Conservation (phyloP, 257 asterid genomes). For the Osmanthus fragrans region DNA sequence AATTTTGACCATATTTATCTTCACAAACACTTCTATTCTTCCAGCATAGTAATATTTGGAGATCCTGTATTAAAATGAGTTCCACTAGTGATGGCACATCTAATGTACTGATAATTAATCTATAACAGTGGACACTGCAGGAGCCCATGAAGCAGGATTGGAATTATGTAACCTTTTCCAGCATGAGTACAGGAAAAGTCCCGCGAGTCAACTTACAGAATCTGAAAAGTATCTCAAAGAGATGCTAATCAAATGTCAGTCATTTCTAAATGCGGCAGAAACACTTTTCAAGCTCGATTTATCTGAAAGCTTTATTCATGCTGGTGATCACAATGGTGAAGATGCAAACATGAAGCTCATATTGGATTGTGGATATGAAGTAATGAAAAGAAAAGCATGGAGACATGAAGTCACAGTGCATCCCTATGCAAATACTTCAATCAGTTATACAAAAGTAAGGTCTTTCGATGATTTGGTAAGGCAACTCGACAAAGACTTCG, state of each 20-base stretch:
- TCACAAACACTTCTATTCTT: background rate
- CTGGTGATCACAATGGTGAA: constrained; percentile 40
- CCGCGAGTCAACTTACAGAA: constrained; percentile 50
- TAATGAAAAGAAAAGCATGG: constrained; percentile 72
- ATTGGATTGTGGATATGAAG: constrained; percentile 69
- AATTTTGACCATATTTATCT: background rate
- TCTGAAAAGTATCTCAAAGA: constrained; percentile 71
- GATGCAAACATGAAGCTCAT: constrained; percentile 46
- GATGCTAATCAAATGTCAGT: constrained; percentile 55
- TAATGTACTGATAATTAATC: background rate
- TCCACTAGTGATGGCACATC: background rate
- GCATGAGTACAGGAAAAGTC: constrained; percentile 12
- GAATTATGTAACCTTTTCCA: constrained; percentile 13
- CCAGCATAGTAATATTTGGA: background rate
- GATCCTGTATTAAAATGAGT: background rate
- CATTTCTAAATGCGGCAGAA: constrained; percentile 75
- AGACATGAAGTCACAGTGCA: constrained; percentile 44
- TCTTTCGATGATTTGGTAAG: constrained; percentile 70
- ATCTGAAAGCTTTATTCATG: constrained; percentile 59
- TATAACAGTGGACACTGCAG: constrained; percentile 22
- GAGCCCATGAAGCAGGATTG: constrained; percentile 26
- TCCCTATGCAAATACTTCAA: constrained; percentile 35
- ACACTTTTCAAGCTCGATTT: constrained; percentile 85
- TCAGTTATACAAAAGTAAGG: constrained; percentile 28
- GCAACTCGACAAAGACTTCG: constrained; percentile 65